Evolutionary conservation across 768 basidiomycete genomes (phyloP).

Genomic region (Termitomyces sp.): DNA sequence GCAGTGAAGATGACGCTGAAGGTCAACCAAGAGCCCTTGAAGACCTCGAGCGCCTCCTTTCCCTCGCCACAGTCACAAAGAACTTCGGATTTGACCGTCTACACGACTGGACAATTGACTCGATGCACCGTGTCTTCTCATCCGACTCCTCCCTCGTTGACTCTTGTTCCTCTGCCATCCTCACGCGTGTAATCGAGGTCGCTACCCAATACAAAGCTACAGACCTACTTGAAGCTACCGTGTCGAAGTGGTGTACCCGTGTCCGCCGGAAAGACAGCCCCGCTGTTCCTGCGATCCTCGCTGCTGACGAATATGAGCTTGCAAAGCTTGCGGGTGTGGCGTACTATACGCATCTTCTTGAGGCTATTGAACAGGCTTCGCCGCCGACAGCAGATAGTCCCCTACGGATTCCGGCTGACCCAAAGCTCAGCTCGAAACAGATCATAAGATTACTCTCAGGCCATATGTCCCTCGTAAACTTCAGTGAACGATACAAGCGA

Average conservation of each 20-base stretch:
- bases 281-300: constrained; percentile 34
- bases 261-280: constrained; percentile 26
- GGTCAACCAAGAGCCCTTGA: constrained; percentile 36
- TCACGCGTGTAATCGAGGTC: constrained; percentile 27
- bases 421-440: constrained; percentile 33
- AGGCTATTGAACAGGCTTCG: constrained; percentile 27
- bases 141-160: constrained; percentile 23
- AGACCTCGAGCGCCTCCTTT: constrained; percentile 35
- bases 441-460: constrained; percentile 32
- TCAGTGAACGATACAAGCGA: constrained; percentile 31
- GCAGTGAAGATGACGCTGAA: constrained; percentile 44
- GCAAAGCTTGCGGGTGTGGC: constrained; percentile 29
- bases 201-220: constrained; percentile 18
- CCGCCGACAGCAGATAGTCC: constrained; percentile 20
- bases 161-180: constrained; percentile 30
- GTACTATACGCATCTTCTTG: constrained; percentile 35
- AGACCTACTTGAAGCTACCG: constrained; percentile 20
- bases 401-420: constrained; percentile 29
- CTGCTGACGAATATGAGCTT: constrained; percentile 29
- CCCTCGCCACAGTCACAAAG: constrained; percentile 44
- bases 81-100: constrained; percentile 45
- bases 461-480: constrained; percentile 30
- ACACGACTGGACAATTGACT: constrained; percentile 39
- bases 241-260: constrained; percentile 27
- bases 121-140: constrained; percentile 25